Base-by-base conservation (phyloP, 371 early-diverging fungal species). In the Haplosporangium sp. region DNA sequence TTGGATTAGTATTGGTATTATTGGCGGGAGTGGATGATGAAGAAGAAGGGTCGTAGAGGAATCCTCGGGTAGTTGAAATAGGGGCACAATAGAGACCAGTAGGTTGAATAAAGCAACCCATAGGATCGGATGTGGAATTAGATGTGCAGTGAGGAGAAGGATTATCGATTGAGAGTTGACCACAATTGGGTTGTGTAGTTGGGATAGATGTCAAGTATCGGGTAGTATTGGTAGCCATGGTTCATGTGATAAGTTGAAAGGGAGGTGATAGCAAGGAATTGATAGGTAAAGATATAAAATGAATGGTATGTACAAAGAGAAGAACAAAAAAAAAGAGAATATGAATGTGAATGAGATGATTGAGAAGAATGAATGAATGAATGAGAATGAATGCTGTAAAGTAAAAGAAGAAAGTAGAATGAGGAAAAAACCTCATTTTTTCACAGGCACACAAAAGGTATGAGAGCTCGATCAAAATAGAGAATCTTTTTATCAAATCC, bases 41-140 rank as follows among this genome's bases (percentile, higher is more conserved):
- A 27, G 42, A 42, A 42, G 42, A 42, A 42, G 10, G 42, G 10
- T 42, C 42, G 10, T 42, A 42, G 42, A 42, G 42, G 10, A 76
- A 76, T 2, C 76, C 76, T 5, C 76, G 76, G 50, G 76, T 76
- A 35, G 76, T 71, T 4, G 71, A 10, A 6, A 76, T 68, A 0
- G 77, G 72, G 2, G 77, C 67, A 37, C 77, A 76, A 19, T 44
- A 59, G 58, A 71, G 61, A 2, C 77, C 77, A 37, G 47, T 61
- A 38, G 60, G 37, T 42, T 76, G 77, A 11, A 76, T 35, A 55
- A 76, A 76, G 61, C 77, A 76, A 7, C 69, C 77, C 42, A 53
- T 57, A 0, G 71, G 40, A 11, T 55, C 67, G 15, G 47, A 47
- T 20, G 69, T 27, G 9, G 63, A 5, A 37, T 48, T 56, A 63